Conservation (phyloP, 176 grass and related monocot genomes). For the Cocos nucifera region DNA sequence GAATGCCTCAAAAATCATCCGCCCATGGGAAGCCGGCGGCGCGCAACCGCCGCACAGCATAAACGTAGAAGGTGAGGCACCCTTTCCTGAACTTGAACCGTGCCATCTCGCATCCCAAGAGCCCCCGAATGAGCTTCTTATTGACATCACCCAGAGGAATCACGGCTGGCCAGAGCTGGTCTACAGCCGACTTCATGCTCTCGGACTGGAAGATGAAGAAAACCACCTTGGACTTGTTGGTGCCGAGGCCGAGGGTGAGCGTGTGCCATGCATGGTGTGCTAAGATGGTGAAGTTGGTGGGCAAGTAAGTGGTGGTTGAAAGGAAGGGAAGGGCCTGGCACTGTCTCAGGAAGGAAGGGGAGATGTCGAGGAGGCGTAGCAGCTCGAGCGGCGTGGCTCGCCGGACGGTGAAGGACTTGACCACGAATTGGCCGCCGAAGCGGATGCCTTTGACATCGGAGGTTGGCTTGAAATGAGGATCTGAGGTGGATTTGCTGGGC, state of each 20-base stretch:
- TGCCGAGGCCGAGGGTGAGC: conserved; percentile 86
- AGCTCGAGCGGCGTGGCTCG: conserved; percentile 80
- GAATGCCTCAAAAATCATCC: conserved; percentile 61
- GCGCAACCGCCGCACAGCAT: conserved; percentile 70
- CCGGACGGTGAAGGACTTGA: conserved; percentile 92
- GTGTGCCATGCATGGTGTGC: conserved; percentile 98
- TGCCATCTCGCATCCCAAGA: conserved; percentile 84
- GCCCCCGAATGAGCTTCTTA: conserved; percentile 83
- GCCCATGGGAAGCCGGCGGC: conserved; percentile 74
- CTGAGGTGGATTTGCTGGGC: conserved; percentile 10
- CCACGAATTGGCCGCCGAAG: conserved; percentile 86
- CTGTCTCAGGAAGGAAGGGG: conserved; percentile 74
- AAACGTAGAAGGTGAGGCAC: conserved; percentile 93
- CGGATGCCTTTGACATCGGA: conserved; percentile 78
- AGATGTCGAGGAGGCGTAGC: conserved; percentile 86
- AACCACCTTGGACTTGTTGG: conserved; percentile 87
- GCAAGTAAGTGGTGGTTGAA: conserved; percentile 74
- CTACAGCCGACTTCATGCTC: conserved; percentile 72
- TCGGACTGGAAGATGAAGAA: conserved; percentile 94
- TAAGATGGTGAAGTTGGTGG: conserved; percentile 96
- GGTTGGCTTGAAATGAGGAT: conserved; percentile 72
- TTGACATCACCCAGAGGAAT: conserved; percentile 89
- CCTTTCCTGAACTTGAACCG: conserved; percentile 97
- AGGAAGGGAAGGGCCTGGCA: conserved; percentile 87
- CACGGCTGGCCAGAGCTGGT: conserved; percentile 75